Evolutionary conservation across 2,329 filamentous ascomycete genomes (phyloP), one percentile per base, ranked within the genome.

Genomic region (Apiospora kogelbergensis): DNA sequence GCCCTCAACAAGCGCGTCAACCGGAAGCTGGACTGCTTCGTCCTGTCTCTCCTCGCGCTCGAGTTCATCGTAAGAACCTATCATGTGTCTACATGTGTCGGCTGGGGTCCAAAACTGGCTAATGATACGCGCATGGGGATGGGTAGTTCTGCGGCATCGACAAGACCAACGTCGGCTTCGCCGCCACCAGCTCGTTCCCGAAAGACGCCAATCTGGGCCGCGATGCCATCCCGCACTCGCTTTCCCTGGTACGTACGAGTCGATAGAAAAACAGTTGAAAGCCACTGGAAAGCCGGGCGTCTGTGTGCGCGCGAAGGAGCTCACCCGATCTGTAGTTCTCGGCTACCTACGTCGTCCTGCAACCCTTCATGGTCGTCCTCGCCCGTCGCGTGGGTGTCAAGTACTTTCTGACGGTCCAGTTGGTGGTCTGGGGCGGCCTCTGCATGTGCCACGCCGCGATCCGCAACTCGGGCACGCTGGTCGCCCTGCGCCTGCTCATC

Each of bases 81-180:
- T n/a, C n/a, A n/a, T n/a, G n/a, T n/a, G n/a, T n/a, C n/a, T n/a
- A n/a, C n/a, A n/a, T n/a, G n/a, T n/a, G n/a, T n/a, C n/a, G n/a
- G n/a, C n/a, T n/a, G n/a, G n/a, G n/a, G n/a, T n/a, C n/a, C n/a
- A n/a, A n/a, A n/a, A n/a, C n/a, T n/a, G n/a, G n/a, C n/a, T n/a
- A n/a, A n/a, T n/a, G n/a, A n/a, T n/a, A n/a, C n/a, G n/a, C n/a
- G n/a, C n/a, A n/a, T n/a, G n/a, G n/a, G n/a, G n/a, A n/a, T n/a
- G n/a, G n/a, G 3, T 41, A 73, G 69, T 73, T 73, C 33, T 74
- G 70, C 46, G 72, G 72, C 4, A 72, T 75, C 41, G 73, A 75
- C 69, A 73, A 75, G 46, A 74, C 72, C 30, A 73, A 73, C 60
- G 66, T 74, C 26, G 73, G 72, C 30, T 75, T 73, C 64, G 73